A percentile compares a stretch with the other conserved stretches of the same genome.
Conservation (phyloP, 2,329 filamentous ascomycete genomes). For the Diaporthe citri region DNA sequence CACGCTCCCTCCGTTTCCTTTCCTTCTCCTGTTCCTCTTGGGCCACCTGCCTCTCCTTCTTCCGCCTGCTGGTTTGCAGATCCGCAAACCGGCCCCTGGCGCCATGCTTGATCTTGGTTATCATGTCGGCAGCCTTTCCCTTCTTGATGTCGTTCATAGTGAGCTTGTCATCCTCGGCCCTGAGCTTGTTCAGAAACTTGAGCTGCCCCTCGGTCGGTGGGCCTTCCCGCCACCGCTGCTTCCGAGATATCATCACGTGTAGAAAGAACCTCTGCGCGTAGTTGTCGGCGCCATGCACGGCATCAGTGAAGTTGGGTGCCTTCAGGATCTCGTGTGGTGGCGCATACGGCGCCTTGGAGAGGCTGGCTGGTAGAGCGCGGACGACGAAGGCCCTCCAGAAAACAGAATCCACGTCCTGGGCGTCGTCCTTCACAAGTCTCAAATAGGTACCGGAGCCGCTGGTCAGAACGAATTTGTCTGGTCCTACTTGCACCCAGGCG, state of each 20-base stretch:
- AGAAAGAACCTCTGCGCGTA: constrained; percentile 78
- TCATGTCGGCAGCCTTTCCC: constrained; percentile 89
- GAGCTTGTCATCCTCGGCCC: constrained; percentile 67
- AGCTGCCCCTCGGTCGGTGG: constrained; percentile 77
- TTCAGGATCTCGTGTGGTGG: constrained; percentile 77
- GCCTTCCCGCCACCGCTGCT: constrained; percentile 76
- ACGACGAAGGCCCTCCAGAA: constrained; percentile 62
- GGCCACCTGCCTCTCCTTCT: constrained; percentile 54
- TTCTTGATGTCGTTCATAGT: constrained; percentile 74
- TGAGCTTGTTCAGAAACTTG: constrained; percentile 76
- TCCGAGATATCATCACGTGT: constrained; percentile 73
- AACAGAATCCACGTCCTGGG: constrained; percentile 46
- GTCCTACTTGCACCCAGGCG: constrained; percentile 86
- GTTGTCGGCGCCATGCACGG: constrained; percentile 87
- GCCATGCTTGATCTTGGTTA: constrained; percentile 90
- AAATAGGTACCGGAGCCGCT: constrained; percentile 74
- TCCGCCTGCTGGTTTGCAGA: constrained; percentile 65
- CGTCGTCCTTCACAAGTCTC: constrained; percentile 60
- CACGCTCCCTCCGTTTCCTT: constrained; percentile 61
- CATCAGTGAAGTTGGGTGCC: constrained; percentile 76
- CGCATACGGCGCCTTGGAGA: constrained; percentile 71
- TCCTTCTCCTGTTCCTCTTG: constrained; percentile 54
- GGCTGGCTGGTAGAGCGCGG: constrained; percentile 58
- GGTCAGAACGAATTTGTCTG: constrained; percentile 77
- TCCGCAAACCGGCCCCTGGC: constrained; percentile 73